Conservation (phyloP, 257 asterid genomes). For the Coffea eugenioides region DNA sequence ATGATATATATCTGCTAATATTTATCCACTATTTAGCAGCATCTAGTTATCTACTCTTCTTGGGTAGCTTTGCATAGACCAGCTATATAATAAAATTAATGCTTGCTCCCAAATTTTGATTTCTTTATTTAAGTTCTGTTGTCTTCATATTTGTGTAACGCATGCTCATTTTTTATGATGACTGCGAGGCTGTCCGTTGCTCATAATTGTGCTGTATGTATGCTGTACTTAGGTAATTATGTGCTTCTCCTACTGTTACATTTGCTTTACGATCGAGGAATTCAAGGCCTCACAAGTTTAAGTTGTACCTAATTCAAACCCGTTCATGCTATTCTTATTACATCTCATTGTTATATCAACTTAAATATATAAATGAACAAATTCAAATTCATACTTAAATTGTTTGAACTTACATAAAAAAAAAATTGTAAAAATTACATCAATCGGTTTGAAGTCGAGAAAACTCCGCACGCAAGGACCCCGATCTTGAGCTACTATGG, state of each 20-base stretch:
- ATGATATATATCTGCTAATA: neutral
- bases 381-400: too few species aligned
- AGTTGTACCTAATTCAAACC: too few species aligned
- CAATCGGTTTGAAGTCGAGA: too few species aligned
- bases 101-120: conserved; percentile 21
- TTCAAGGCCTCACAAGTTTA: too few species aligned
- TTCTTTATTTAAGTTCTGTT: neutral
- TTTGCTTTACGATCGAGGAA: neutral
- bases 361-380: too few species aligned
- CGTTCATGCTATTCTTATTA: too few species aligned
- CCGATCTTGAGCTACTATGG: too few species aligned
- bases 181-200: neutral
- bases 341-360: too few species aligned
- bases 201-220: neutral
- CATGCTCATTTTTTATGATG: neutral
- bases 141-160: neutral
- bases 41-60: neutral
- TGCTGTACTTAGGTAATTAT: conserved; percentile 3
- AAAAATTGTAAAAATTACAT: too few species aligned
- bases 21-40: neutral
- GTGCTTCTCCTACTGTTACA: conserved; percentile 1
- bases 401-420: too few species aligned
- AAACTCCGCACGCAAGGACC: too few species aligned
- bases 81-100: conserved; percentile 7
- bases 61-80: conserved; percentile 26